Percentiles rank a stretch among this genome's conserved stretches.
phyloP scores from a whole-genome alignment of 208 protist genomes.

The Trypanosoma melophagium region DNA sequence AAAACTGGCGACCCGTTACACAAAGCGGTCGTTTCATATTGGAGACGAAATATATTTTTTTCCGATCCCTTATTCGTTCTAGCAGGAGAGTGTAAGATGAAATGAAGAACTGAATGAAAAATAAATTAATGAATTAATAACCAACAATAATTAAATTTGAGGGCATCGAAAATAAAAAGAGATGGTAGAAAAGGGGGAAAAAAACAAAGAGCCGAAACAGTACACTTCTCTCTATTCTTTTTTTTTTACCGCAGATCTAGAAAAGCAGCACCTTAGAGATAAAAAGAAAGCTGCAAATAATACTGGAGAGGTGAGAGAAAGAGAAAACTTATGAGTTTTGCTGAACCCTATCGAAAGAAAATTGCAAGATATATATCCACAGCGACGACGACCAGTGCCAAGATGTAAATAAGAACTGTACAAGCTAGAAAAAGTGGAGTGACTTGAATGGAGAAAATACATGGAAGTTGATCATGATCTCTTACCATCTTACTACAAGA shows the following conservation, averaged over 20 bases:
- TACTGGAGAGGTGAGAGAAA: background rate
- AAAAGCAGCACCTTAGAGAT: too few relatives aligned
- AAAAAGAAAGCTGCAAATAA: too few relatives aligned
- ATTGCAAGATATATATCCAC: conserved; percentile 6
- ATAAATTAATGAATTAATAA: too few relatives aligned
- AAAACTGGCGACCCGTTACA: conserved; percentile 44
- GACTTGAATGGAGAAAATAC: conserved; percentile 39
- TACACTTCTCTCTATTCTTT: too few relatives aligned
- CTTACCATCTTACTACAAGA: conserved; percentile 39
- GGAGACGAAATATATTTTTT: background rate
- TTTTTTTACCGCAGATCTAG: too few relatives aligned
- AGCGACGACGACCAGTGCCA: conserved; percentile 29
- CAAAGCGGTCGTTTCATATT: conserved; percentile 22
- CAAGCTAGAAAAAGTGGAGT: conserved; percentile 30
- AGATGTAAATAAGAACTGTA: conserved; percentile 37
- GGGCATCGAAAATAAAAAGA: too few relatives aligned
- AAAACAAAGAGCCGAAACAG: background rate
- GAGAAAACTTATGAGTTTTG: background rate
- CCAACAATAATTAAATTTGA: too few relatives aligned
- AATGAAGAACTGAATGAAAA: too few relatives aligned
- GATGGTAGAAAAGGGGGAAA: too few relatives aligned
- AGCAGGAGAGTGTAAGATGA: too few relatives aligned
- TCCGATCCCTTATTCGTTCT: too few relatives aligned
- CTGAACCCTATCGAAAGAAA: background rate
- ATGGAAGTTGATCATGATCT: conserved; percentile 45